A percentile compares a stretch with the other conserved stretches of the same genome.
These are phyloP conservation scores for Lupinus albus DNA, from an alignment of 306 rosid genomes.

Conservation along the genomic window DNA sequence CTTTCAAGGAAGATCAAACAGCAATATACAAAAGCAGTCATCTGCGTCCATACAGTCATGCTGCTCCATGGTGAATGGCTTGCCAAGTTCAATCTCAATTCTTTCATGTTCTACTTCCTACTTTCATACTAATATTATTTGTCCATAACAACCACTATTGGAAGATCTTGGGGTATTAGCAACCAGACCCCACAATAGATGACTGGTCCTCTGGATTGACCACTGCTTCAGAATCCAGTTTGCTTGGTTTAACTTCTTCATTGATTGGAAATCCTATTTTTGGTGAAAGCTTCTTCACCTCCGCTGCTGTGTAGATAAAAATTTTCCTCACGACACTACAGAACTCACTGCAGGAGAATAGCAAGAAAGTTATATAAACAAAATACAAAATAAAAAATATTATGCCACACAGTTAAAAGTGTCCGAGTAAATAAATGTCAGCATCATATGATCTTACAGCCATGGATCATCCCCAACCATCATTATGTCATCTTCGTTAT, in stretches of 20 bases:
- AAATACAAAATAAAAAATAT: constrained; percentile 19
- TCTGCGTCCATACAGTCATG: constrained; percentile 25
- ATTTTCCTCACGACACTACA: constrained; percentile 91
- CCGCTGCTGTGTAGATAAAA: constrained; percentile 84
- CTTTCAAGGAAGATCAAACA: constrained; percentile 43
- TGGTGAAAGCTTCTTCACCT: constrained; percentile 91
- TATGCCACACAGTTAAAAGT: background rate
- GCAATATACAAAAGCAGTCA: constrained; percentile 38
- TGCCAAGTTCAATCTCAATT: constrained; percentile 33
- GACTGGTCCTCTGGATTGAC: constrained; percentile 75
- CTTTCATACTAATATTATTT: constrained; percentile 45
- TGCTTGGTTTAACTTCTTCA: constrained; percentile 62
- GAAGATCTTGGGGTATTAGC: constrained; percentile 45
- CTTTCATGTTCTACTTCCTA: constrained; percentile 39
- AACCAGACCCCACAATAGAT: constrained; percentile 70
- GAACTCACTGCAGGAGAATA: constrained; percentile 76
- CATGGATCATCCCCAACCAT: constrained; percentile 99
- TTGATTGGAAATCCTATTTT: constrained; percentile 62
- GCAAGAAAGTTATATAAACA: constrained; percentile 16
- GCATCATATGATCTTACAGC: constrained; percentile 66
- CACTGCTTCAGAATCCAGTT: constrained; percentile 63
- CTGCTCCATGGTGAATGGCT: constrained; percentile 40
- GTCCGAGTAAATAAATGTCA: constrained; percentile 15
- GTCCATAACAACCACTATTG: constrained; percentile 37
- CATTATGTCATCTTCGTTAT: constrained; percentile 97